Conservation (phyloP, 2,329 filamentous ascomycete genomes). For the Fusarium miscanthi region DNA sequence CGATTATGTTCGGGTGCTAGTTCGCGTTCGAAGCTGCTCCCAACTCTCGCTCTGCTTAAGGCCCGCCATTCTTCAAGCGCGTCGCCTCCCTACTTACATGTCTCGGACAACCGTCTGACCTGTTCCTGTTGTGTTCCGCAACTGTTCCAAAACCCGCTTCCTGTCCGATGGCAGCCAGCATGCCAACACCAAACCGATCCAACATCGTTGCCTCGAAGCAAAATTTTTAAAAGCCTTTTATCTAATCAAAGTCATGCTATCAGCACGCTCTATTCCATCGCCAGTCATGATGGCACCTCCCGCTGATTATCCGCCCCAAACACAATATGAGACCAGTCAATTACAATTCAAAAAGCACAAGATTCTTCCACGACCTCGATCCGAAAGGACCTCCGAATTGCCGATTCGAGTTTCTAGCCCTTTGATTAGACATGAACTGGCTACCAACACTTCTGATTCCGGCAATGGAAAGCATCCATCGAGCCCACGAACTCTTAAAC, state of each 20-base stretch:
- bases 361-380: constrained; percentile 53
- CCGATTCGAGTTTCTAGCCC: constrained; percentile 40
- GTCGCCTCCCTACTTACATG: constrained; percentile 40
- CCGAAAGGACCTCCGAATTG: constrained; percentile 41
- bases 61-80: constrained; percentile 18
- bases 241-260: constrained; percentile 43
- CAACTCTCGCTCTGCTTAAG: constrained; percentile 29
- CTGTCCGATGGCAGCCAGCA: constrained; percentile 40
- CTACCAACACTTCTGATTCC: constrained; percentile 46
- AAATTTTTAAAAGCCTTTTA: constrained; percentile 27
- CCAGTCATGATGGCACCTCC: constrained; percentile 50
- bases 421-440: constrained; percentile 39
- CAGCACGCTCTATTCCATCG: constrained; percentile 43
- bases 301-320: constrained; percentile 44
- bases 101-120: constrained; percentile 34
- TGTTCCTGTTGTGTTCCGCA: constrained; percentile 37
- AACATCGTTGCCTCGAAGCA: constrained; percentile 41
- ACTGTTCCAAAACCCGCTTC: constrained; percentile 28
- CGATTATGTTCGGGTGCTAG: constrained; percentile 33
- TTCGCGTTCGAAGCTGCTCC: constrained; percentile 32
- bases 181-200: constrained; percentile 36
- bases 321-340: constrained; percentile 46
- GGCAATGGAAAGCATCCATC: constrained; percentile 49
- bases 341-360: constrained; percentile 61
- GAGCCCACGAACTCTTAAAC: constrained; percentile 55